Percentiles rank a stretch among this genome's conserved stretches.
Evolutionary conservation across 148 eudicot genomes (phyloP).

Genomic region (Fagopyrum tataricum): DNA sequence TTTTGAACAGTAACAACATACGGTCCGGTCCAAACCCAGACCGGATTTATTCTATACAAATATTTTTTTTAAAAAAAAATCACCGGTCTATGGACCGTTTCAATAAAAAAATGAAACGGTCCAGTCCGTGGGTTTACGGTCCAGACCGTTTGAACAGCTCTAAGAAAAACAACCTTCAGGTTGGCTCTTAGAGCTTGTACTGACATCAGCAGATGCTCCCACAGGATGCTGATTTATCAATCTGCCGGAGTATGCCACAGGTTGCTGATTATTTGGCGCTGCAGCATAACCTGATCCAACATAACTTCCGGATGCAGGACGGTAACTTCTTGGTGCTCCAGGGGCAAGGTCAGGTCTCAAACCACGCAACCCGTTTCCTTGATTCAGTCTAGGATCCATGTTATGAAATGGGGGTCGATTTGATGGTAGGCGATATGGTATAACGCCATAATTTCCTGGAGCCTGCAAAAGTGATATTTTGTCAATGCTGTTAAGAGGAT

Average conservation of each 20-base stretch:
- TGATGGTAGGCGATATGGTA: slow-evolving; percentile 74
- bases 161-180: slow-evolving; percentile 61
- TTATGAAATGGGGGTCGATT: slow-evolving; percentile 58
- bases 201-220: slow-evolving; percentile 53
- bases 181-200: slow-evolving; percentile 58
- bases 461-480: slow-evolving; percentile 29
- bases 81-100: too few relatives aligned
- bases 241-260: slow-evolving; percentile 65
- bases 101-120: too few relatives aligned
- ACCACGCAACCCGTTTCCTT: slow-evolving; percentile 60
- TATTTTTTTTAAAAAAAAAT: too few relatives aligned
- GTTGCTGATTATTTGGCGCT: slow-evolving; percentile 48
- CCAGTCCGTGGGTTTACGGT: too few relatives aligned
- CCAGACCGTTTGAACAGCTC: too few relatives aligned
- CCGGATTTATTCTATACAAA: too few relatives aligned
- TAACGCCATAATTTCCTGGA: slow-evolving; percentile 71
- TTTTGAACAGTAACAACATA: too few relatives aligned
- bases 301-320: slow-evolving; percentile 26
- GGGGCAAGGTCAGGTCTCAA: slow-evolving; percentile 45
- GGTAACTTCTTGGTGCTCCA: slow-evolving; percentile 44
- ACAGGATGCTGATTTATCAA: slow-evolving; percentile 55
- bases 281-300: slow-evolving; percentile 47
- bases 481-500: not conserved
- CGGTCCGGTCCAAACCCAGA: too few relatives aligned
- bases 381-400: slow-evolving; percentile 37